phyloP scores from a whole-genome alignment of 441 rosid species.

The Theobroma grandiflorum region DNA sequence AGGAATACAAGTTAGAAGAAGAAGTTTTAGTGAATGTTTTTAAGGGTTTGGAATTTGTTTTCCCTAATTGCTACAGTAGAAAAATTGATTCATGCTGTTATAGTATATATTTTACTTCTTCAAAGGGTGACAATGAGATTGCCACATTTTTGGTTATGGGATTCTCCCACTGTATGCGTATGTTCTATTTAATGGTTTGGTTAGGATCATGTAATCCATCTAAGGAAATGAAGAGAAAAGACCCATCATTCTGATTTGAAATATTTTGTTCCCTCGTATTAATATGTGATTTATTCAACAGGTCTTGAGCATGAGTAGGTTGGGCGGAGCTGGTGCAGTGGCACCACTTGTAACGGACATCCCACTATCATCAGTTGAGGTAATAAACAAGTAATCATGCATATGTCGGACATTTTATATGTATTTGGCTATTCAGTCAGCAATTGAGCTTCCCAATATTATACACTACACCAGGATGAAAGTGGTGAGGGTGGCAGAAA shows the following conservation, averaged over 20 bases:
- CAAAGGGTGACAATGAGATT: background rate
- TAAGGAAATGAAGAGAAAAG: background rate
- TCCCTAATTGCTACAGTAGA: background rate
- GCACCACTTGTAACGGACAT: slow-evolving; percentile 97
- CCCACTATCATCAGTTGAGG: slow-evolving; percentile 93
- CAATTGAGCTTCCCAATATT: background rate
- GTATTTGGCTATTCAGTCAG: slow-evolving; percentile 3
- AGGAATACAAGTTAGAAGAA: background rate
- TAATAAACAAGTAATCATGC: slow-evolving; percentile 36
- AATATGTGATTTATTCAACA: slow-evolving; percentile 39
- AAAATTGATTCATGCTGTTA: slow-evolving; percentile 14
- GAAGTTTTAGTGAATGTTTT: background rate
- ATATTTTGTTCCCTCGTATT: slow-evolving; percentile 1
- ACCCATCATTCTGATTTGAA: background rate
- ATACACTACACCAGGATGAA: slow-evolving; percentile 61
- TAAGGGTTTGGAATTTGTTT: background rate
- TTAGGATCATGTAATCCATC: background rate
- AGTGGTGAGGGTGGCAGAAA: slow-evolving; percentile 74
- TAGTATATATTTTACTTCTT: slow-evolving; percentile 21
- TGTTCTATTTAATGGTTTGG: background rate
- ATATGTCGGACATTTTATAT: background rate
- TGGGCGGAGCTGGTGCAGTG: slow-evolving; percentile 98
- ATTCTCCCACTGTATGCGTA: background rate
- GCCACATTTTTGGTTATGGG: background rate
- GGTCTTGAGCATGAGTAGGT: slow-evolving; percentile 98